Evolutionary conservation across 345 rosid genomes (phyloP).

Genomic region (Capsella bursapastoris): DNA sequence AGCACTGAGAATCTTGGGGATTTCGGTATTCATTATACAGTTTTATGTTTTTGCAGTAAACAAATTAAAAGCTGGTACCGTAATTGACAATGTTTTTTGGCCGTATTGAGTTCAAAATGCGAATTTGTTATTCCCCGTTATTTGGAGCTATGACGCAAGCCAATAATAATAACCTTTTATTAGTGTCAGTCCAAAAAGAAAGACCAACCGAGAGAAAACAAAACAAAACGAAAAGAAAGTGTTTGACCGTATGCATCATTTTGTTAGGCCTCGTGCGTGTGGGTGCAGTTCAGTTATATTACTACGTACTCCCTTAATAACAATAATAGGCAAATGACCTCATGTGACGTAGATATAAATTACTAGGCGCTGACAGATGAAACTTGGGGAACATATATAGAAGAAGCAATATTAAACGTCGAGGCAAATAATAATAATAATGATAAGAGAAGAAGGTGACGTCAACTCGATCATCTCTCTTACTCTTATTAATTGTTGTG

Average conservation of each 20-base stretch:
- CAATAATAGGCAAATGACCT: slow-evolving; percentile 18
- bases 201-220: too few species aligned
- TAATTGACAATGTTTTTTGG: not conserved
- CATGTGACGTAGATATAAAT: slow-evolving; percentile 29
- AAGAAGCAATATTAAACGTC: slow-evolving; percentile 28
- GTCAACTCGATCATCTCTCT: slow-evolving; percentile 26
- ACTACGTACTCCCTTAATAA: too few species aligned
- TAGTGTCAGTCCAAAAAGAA: too few species aligned
- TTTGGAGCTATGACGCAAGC: slow-evolving; percentile 1
- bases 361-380: slow-evolving; percentile 32
- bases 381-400: slow-evolving; percentile 24
- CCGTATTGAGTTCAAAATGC: too few species aligned
- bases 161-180: not conserved
- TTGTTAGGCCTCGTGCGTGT: slow-evolving; percentile 26
- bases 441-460: slow-evolving; percentile 22
- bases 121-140: slow-evolving; percentile 15
- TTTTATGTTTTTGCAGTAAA: not conserved
- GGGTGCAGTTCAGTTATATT: slow-evolving; percentile 5
- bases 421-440: slow-evolving; percentile 16
- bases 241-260: slow-evolving; percentile 18
- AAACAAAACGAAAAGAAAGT: not conserved
- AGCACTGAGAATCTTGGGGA: not conserved
- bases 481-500: slow-evolving; percentile 18
- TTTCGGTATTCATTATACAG: not conserved
- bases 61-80: not conserved